A percentile compares a stretch with the other conserved stretches of the same genome.
phyloP scores from a whole-genome alignment of 1,284 basidiomycete genomes.

The Porodaedalea pini region DNA sequence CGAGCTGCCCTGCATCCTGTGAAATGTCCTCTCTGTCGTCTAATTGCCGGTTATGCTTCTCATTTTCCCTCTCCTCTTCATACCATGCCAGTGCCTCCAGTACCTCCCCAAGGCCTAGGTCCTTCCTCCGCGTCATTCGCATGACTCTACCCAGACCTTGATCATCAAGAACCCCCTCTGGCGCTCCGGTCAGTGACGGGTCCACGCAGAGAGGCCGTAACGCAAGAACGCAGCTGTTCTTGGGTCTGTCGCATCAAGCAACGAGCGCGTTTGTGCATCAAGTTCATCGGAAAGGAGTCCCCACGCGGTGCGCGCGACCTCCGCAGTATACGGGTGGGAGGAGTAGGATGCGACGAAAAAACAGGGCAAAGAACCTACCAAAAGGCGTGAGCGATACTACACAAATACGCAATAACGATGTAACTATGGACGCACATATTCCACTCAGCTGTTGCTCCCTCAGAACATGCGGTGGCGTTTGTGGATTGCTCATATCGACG shows the following conservation, averaged over 20 bases:
- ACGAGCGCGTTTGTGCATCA: constrained; percentile 58
- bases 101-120: constrained; percentile 65
- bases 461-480: constrained; percentile 41
- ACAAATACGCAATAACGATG: constrained; percentile 1
- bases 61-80: constrained; percentile 8
- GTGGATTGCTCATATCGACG: constrained; percentile 25
- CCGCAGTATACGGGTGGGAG: constrained; percentile 41
- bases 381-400: neutral
- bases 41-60: neutral
- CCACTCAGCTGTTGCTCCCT: constrained; percentile 72
- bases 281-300: constrained; percentile 65
- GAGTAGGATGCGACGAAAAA: constrained; percentile 66
- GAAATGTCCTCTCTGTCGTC: neutral
- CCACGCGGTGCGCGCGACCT: constrained; percentile 64
- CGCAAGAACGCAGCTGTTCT: constrained; percentile 14
- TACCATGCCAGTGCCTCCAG: constrained; percentile 17
- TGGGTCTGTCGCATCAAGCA: constrained; percentile 44
- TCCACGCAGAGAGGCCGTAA: constrained; percentile 13
- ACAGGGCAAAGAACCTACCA: constrained; percentile 66
- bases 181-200: constrained; percentile 1
- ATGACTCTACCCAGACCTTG: constrained; percentile 61
- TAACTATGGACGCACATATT: constrained; percentile 50
- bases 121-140: constrained; percentile 70
- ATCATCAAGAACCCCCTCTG: constrained; percentile 35
- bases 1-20: too few species aligned